Base-by-base conservation (phyloP, 2,329 filamentous ascomycete genomes). In the Xylaria sp. region DNA sequence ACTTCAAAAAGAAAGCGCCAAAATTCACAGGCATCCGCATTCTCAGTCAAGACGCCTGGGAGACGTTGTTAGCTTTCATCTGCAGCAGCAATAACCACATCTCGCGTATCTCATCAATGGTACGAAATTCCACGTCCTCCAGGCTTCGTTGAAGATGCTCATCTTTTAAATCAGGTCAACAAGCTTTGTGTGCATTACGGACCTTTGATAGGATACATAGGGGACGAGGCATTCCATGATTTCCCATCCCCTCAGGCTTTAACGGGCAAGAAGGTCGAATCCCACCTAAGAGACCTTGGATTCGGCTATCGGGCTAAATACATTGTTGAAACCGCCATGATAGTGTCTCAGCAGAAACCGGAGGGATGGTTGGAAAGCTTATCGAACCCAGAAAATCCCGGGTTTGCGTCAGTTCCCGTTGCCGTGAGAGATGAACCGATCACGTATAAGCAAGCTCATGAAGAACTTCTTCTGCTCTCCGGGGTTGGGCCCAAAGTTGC, bases 31-130 rank as follows among this genome's bases (percentile, higher is more conserved):
- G 97, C 13, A 92, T 99, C 64, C 90, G 96, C 25, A 97, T 99
- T 72, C 83, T 99, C 52, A 93, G 91, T 74, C 96, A 99, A 81
- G 94, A 97, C 83, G 90, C 95, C 0, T 99, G 97, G 96, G 96
- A 99, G 80, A 90, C 96, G 0, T 84, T 99, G 25, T 84, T 99
- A 28, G 91, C 92, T 65, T 99, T 99, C 80, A 99, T 99, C 71
- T 99, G 96, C 85, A 97, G 94, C 80, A 97, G 94, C 81, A 99
- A 99, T 81, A 99, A 99, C 82, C 97, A 99, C 78, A 99, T 99
- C 68, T 87, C 90, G 2, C 89, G 96, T 45, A 99, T 99, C 78
- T 95, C 93, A 5, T 93, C 97, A 80, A 99, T 99, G 96, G 94
- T 92, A 75, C 43, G 30, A 18, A 34, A 4, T 23, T 9, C 8